phyloP scores from a whole-genome alignment of 805 yeast species.

The Metschnikowia lachancei region DNA sequence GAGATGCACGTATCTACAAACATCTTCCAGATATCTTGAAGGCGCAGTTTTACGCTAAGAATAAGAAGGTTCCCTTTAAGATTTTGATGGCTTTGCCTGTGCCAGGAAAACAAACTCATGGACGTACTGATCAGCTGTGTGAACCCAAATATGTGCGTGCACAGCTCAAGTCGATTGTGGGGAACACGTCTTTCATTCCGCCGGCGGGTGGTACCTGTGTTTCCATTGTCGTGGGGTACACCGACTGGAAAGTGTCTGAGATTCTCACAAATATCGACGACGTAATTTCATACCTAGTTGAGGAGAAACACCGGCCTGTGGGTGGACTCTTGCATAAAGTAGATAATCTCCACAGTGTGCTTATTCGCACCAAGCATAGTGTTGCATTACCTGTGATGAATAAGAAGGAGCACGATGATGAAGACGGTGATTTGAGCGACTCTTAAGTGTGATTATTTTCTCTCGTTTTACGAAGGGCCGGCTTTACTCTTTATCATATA shows the following conservation, averaged over 20 bases:
- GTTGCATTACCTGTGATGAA: conserved; percentile 55
- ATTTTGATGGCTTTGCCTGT: conserved; percentile 53
- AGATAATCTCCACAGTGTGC: conserved; percentile 48
- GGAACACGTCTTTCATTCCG: conserved; percentile 56
- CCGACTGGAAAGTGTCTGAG: conserved; percentile 42
- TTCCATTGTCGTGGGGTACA: conserved; percentile 57
- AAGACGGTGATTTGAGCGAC: conserved; percentile 24
- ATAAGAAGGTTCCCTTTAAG: conserved; percentile 66
- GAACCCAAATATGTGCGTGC: conserved; percentile 62
- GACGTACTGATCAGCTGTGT: conserved; percentile 52
- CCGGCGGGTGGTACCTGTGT: conserved; percentile 63
- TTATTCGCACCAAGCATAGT: conserved; percentile 66
- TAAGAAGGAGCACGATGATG: conserved; percentile 13
- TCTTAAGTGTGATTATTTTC: not conserved
- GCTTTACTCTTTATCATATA: too few relatives aligned
- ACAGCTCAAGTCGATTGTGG: conserved; percentile 63
- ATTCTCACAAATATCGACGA: conserved; percentile 53
- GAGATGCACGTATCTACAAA: conserved; percentile 66
- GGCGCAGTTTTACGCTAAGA: conserved; percentile 57
- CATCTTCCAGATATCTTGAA: conserved; percentile 59
- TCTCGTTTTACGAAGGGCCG: too few relatives aligned
- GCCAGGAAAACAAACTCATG: conserved; percentile 38
- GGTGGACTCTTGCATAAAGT: conserved; percentile 55
- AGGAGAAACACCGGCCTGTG: conserved; percentile 45
- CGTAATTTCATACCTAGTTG: conserved; percentile 48